Evolutionary conservation across 1,284 basidiomycete species (phyloP), one percentile per base, ranked within the genome.

Genomic region (Trametes pubescens): DNA sequence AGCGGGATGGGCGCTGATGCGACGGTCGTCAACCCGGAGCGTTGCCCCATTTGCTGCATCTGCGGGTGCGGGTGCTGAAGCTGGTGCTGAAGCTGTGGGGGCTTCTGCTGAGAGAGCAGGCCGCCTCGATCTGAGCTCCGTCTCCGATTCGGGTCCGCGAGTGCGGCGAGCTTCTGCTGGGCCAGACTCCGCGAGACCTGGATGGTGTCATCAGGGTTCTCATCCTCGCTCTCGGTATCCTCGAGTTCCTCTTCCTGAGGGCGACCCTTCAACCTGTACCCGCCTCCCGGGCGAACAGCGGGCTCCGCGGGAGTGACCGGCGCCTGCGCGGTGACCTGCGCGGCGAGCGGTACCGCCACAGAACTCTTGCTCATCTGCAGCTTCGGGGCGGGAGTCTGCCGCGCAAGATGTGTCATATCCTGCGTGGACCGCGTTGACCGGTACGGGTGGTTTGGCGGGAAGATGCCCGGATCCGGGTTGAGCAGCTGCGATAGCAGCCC

Each of bases 191-290:
- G 80, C 37, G 88, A 87, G 24, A 90, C 74, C 65, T 82, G 82
- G 34, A 87, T 80, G 49, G 75, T 79, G 63, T 84, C 82, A 16
- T 81, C 80, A 2, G 72, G 68, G 34, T 78, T 75, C 22, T 84
- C 83, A 16, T 79, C 83, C 21, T 84, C 89, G 61, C 83, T 86
- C 43, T 88, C 90, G 57, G 82, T 84, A 24, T 86, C 84, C 67
- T 93, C 91, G 78, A 93, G 77, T 72, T 92, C 91, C 65, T 82
- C 80, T 38, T 83, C 88, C 61, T 84, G 81, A 4, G 91, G 92
- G 9, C 84, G 84, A 9, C 88, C 90, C 73, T 87, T 85, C 1
- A 84, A 86, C 16, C 85, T 77, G 67, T 89, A 87, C 3, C 78
- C 83, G 40, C 75, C 79, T 52, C 49, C 18, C 2, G 40, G 40